Percentiles rank a stretch among this genome's conserved stretches.
Conservation (phyloP, 441 rosid genomes). For the Eruca vesicaria region DNA sequence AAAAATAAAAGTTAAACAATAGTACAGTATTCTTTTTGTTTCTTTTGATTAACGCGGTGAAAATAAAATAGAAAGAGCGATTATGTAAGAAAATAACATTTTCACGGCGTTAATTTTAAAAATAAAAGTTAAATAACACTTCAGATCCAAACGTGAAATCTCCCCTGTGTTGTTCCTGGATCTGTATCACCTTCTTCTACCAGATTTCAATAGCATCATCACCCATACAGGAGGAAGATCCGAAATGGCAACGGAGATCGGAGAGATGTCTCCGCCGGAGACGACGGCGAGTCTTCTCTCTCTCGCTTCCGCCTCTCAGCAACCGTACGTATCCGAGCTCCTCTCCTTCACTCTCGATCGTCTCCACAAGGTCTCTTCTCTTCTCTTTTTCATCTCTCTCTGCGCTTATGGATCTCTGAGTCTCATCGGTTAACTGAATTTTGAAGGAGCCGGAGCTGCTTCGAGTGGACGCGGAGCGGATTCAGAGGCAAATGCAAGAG, state of each 20-base stretch:
- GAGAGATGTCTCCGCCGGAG: constrained; percentile 37
- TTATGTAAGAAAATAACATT: no score
- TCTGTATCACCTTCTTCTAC: background rate
- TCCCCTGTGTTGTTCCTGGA: background rate
- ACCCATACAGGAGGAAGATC: background rate
- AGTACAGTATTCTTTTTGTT: no score
- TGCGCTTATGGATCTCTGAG: constrained; percentile 3
- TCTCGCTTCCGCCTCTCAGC: constrained; percentile 79
- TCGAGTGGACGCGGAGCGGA: constrained; percentile 89
- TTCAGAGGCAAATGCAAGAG: constrained; percentile 97
- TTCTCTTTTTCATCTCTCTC: background rate
- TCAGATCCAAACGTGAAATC: constrained; percentile 24
- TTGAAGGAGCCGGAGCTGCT: constrained; percentile 89
- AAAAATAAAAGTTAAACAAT: no score
- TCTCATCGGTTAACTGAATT: constrained; percentile 1
- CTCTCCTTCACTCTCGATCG: constrained; percentile 98
- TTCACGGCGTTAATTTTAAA: no score
- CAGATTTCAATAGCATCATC: constrained; percentile 2
- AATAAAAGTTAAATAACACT: no score
- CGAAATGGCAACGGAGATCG: constrained; percentile 57
- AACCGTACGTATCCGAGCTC: constrained; percentile 90
- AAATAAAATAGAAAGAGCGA: no score
- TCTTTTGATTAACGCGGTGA: no score
- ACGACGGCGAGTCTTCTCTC: constrained; percentile 53
- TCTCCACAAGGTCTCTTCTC: constrained; percentile 71